Percentiles rank a stretch among this genome's conserved stretches.
These are phyloP conservation scores for Stygiomarasmius scandens DNA, from an alignment of 1,284 basidiomycete species.

Conservation along the genomic window DNA sequence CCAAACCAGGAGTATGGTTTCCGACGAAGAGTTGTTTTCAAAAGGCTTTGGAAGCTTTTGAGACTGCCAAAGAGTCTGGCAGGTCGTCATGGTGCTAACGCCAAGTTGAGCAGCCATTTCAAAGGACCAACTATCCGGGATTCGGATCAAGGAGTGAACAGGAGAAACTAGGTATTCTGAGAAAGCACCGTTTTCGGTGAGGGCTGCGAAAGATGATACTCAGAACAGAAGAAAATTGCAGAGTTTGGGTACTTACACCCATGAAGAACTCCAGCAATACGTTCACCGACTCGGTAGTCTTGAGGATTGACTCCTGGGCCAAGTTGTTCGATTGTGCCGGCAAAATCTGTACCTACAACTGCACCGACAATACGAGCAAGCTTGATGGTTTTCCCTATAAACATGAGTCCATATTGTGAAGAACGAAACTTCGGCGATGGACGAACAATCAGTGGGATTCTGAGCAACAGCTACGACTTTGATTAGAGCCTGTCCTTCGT, in stretches of 20 bases:
- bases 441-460: constrained; percentile 34
- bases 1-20: constrained; percentile 35
- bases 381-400: background rate
- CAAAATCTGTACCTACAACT: constrained; percentile 25
- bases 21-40: constrained; percentile 12
- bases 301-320: constrained; percentile 26
- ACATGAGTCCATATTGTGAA: constrained; percentile 4
- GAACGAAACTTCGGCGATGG: background rate
- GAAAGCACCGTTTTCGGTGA: constrained; percentile 31
- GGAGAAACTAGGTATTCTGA: constrained; percentile 34
- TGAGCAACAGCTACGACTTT: constrained; percentile 31
- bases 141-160: constrained; percentile 25
- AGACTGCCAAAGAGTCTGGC: constrained; percentile 29
- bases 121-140: constrained; percentile 32
- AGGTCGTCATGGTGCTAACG: constrained; percentile 19
- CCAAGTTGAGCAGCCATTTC: constrained; percentile 34
- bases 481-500: constrained; percentile 31
- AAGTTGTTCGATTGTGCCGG: constrained; percentile 29
- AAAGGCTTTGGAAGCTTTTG: constrained; percentile 27
- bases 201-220: background rate
- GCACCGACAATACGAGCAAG: background rate
- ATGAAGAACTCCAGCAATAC: constrained; percentile 29
- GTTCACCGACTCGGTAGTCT: constrained; percentile 26
- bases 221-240: background rate
- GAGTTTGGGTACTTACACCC: constrained; percentile 25